Evolutionary conservation across 108 stramenopile species (phyloP), one percentile per base, ranked within the genome.

Genomic region (Heterococcus sp.): DNA sequence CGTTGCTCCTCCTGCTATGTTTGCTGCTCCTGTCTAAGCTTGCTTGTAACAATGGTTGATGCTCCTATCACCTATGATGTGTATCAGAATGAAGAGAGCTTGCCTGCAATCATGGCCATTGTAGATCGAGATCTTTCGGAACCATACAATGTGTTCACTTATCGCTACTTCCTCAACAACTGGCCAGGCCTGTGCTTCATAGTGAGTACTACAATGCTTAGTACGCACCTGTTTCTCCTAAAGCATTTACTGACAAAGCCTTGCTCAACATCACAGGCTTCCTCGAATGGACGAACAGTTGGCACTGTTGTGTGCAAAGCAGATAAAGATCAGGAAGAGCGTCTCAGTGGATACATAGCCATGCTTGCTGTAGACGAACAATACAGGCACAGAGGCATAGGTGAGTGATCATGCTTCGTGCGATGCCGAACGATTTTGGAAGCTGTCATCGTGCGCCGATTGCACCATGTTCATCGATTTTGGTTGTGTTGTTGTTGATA

Each of bases 61-160:
- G n/a, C n/a, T n/a, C n/a, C n/a, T n/a, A 71, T 71, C 35, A 5
- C 5, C 32, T 71, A 71, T 35, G 35, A 35, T 26, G 71, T 1
- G 37, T 84, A 84, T 68, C 35, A 67, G 64, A 71, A 71, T 35
- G 83, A 84, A 64, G 72, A 75, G n/a, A 75, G 75, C 70, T 66
- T 84, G 26, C 71, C 35, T 28, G 83, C 58, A 38, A 84, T 89
- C 80, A 88, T 89, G 82, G 75, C 73, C 3, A 83, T 90, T 38
- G 88, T 90, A 26, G 85, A 88, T 58, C 71, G 76, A 38, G 90
- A 90, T 31, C 86, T 90, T 14, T 86, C 84, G 2, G 90, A 90
- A 86, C 90, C 90, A 0, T 90, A 90, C 85, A 86, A 84, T 35
- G 88, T 90, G 34, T 90, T 89, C 85, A 90, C 90, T 2, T 90